These are phyloP conservation scores for Nemophila menziesii DNA, from an alignment of 257 asterid genomes.

Conservation along the genomic window DNA sequence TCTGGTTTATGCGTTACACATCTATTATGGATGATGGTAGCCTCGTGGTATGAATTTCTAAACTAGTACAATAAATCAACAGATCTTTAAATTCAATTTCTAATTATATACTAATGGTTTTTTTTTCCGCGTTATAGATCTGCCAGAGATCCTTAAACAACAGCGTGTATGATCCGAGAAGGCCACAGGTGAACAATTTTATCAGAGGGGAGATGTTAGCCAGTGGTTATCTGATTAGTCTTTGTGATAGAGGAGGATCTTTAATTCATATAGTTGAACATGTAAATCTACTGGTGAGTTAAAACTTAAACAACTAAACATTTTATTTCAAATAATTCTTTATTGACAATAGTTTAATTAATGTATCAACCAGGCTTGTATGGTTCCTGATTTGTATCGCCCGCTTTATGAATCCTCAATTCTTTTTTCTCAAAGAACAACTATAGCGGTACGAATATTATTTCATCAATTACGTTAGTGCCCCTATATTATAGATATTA, in stretches of 20 bases:
- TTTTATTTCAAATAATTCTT: neutral
- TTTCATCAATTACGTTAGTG: too few relatives aligned
- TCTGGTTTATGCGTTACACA: constrained; percentile 89
- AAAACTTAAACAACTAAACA: neutral
- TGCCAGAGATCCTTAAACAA: constrained; percentile 94
- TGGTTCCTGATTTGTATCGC: constrained; percentile 93
- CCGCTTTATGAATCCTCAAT: constrained; percentile 86
- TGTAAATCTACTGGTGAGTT: constrained; percentile 70
- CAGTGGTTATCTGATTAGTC: constrained; percentile 92
- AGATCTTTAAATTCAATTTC: too few relatives aligned
- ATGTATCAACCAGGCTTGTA: constrained; percentile 65
- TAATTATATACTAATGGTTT: neutral
- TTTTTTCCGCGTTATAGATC: constrained; percentile 37
- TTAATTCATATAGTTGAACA: constrained; percentile 90
- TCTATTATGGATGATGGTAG: constrained; percentile 97
- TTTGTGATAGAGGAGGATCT: constrained; percentile 98
- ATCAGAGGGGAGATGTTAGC: constrained; percentile 88
- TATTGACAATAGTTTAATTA: neutral
- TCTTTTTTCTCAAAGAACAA: constrained; percentile 77
- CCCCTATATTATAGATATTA: neutral
- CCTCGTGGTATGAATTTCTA: constrained; percentile 52
- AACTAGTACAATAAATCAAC: neutral
- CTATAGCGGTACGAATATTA: constrained; percentile 76
- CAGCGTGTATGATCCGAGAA: constrained; percentile 91
- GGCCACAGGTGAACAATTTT: constrained; percentile 80